A percentile compares a stretch with the other conserved stretches of the same genome.
phyloP scores from a whole-genome alignment of 768 basidiomycete species.

The Pulveroboletus sp. region DNA sequence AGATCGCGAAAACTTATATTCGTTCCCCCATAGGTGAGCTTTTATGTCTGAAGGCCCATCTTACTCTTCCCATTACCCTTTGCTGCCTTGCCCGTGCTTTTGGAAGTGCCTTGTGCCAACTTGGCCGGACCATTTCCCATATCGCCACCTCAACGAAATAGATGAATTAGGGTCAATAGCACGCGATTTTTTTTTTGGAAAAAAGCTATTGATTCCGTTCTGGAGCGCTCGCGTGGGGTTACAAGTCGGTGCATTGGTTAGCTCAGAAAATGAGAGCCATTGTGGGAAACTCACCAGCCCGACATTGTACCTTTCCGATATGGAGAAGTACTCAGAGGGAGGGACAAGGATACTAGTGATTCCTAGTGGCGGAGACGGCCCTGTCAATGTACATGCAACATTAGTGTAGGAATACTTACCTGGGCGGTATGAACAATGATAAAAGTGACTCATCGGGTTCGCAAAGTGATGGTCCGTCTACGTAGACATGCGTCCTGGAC shows the following conservation, averaged over 20 bases:
- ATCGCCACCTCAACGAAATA: conserved; percentile 82
- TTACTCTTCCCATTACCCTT: conserved; percentile 9
- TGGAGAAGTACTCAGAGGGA: conserved; percentile 57
- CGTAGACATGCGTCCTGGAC: conserved; percentile 68
- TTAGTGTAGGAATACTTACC: too few relatives aligned
- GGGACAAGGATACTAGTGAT: conserved; percentile 52
- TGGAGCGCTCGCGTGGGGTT: conserved; percentile 43
- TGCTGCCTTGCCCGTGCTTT: conserved; percentile 3
- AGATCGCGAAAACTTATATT: conserved; percentile 3
- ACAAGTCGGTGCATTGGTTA: not conserved
- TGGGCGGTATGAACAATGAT: conserved; percentile 65
- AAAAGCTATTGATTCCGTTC: conserved; percentile 45
- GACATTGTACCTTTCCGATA: conserved; percentile 56
- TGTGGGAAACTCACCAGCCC: conserved; percentile 54
- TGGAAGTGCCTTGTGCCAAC: conserved; percentile 17
- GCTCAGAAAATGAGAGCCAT: not conserved
- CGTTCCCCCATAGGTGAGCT: conserved; percentile 13
- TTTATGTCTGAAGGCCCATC: conserved; percentile 24
- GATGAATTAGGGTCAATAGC: conserved; percentile 58
- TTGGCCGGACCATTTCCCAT: conserved; percentile 42
- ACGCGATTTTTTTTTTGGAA: conserved; percentile 60
- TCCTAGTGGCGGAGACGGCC: conserved; percentile 41
- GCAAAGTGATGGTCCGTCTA: conserved; percentile 76
- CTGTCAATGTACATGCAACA: too few relatives aligned
- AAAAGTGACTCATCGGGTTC: conserved; percentile 80